phyloP scores from a whole-genome alignment of 2,329 filamentous ascomycete genomes.

The Passalora sequoiae region DNA sequence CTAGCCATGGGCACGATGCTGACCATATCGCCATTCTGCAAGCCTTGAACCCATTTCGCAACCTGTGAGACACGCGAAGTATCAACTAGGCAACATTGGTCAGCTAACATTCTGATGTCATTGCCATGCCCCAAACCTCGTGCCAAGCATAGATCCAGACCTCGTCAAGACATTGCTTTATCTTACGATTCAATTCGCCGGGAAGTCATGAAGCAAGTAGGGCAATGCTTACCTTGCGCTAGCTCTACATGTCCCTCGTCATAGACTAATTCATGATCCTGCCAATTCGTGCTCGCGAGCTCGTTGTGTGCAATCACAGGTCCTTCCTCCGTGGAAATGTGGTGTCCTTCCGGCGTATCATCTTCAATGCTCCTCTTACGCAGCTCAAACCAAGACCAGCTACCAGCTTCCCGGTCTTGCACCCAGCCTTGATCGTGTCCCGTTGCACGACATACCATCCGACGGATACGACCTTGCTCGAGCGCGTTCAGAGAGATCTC shows the following conservation, averaged over 20 bases:
- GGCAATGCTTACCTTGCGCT: too few species aligned
- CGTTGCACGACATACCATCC: constrained; percentile 6
- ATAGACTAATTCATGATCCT: constrained; percentile 2
- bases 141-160: too few species aligned
- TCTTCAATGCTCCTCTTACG: constrained; percentile 6
- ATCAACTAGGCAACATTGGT: too few species aligned
- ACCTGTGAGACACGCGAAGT: too few species aligned
- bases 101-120: too few species aligned
- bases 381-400: constrained; percentile 19
- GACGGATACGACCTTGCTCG: neutral
- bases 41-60: constrained; percentile 5
- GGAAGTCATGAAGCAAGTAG: too few species aligned
- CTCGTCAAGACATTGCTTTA: too few species aligned
- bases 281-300: neutral
- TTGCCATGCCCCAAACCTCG: too few species aligned
- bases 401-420: constrained; percentile 5
- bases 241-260: constrained; percentile 1
- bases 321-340: constrained; percentile 6
- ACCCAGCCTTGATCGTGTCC: constrained; percentile 18
- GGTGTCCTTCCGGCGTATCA: neutral
- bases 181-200: too few species aligned
- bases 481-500: neutral
- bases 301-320: constrained; percentile 8
- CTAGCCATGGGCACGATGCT: constrained; percentile 18
- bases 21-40: constrained; percentile 14